Percentiles rank a stretch among this genome's conserved stretches.
phyloP scores from a whole-genome alignment of 2,329 filamentous ascomycete species.

The Neocatenulostroma microsporum region DNA sequence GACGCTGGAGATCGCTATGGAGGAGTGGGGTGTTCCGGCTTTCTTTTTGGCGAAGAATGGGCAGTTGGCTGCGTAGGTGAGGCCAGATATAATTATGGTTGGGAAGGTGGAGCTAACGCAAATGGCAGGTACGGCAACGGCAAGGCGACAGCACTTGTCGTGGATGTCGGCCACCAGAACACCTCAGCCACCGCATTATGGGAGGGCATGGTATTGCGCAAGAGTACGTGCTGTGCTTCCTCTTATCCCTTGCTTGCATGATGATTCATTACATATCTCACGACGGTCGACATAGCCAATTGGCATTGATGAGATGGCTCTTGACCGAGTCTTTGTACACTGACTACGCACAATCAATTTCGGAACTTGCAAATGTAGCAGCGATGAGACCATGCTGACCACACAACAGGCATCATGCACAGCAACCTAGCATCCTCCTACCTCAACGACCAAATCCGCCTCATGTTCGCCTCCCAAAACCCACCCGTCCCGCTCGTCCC shows the following conservation, averaged over 20 bases:
- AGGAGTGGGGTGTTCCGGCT: constrained; percentile 89
- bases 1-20: constrained; percentile 92
- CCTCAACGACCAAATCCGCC: constrained; percentile 79
- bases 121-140: constrained; percentile 66
- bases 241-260: constrained; percentile 2
- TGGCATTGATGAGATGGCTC: constrained; percentile 12
- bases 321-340: constrained; percentile 8
- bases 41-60: constrained; percentile 89
- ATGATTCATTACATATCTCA: constrained; percentile 12
- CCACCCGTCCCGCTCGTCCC: constrained; percentile 71
- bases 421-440: constrained; percentile 83
- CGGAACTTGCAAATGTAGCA: neutral
- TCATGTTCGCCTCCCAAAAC: constrained; percentile 60
- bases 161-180: constrained; percentile 84
- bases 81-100: neutral
- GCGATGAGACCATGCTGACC: neutral
- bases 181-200: constrained; percentile 86
- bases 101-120: constrained; percentile 13
- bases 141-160: constrained; percentile 84
- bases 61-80: constrained; percentile 65
- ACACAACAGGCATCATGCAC: constrained; percentile 59
- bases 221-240: constrained; percentile 43
- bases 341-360: neutral
- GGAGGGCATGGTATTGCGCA: constrained; percentile 88
- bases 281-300: constrained; percentile 12